phyloP scores from a whole-genome alignment of 495 filamentous ascomycete species.

The Penicillium parvum region DNA sequence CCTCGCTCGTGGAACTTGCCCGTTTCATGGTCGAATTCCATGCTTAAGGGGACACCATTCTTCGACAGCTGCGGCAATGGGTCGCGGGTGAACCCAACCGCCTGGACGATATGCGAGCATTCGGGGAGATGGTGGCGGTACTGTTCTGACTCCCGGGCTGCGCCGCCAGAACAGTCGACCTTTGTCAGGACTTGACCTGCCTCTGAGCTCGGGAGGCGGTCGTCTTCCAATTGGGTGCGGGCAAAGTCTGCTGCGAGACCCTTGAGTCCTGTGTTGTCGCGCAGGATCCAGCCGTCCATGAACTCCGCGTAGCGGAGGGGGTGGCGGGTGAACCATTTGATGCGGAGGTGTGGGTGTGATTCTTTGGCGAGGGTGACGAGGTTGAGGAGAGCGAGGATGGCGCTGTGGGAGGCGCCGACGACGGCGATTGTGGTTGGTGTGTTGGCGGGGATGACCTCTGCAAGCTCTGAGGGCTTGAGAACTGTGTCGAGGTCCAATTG shows the following conservation, averaged over 20 bases:
- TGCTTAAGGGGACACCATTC: slow-evolving; percentile 24
- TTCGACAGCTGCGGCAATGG: slow-evolving; percentile 41
- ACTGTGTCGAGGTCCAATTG: slow-evolving; percentile 52
- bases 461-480: slow-evolving; percentile 51
- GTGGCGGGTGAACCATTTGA: slow-evolving; percentile 60
- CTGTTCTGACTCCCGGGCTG: slow-evolving; percentile 30
- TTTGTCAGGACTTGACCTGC: slow-evolving; percentile 49
- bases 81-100: slow-evolving; percentile 51
- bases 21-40: slow-evolving; percentile 47
- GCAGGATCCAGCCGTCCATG: slow-evolving; percentile 58
- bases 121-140: slow-evolving; percentile 42
- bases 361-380: slow-evolving; percentile 47
- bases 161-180: slow-evolving; percentile 42
- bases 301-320: slow-evolving; percentile 56
- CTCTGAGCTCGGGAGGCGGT: slow-evolving; percentile 38
- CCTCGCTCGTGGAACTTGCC: slow-evolving; percentile 44
- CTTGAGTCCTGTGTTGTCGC: slow-evolving; percentile 61
- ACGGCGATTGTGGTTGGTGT: slow-evolving; percentile 44
- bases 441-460: slow-evolving; percentile 32
- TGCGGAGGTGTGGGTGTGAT: slow-evolving; percentile 47
- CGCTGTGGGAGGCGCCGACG: slow-evolving; percentile 58
- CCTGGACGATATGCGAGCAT: slow-evolving; percentile 50
- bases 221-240: slow-evolving; percentile 51
- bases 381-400: slow-evolving; percentile 58
- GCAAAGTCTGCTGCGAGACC: slow-evolving; percentile 58